Conservation (phyloP, 2,329 filamentous ascomycete genomes). For the Alternaria longipes region DNA sequence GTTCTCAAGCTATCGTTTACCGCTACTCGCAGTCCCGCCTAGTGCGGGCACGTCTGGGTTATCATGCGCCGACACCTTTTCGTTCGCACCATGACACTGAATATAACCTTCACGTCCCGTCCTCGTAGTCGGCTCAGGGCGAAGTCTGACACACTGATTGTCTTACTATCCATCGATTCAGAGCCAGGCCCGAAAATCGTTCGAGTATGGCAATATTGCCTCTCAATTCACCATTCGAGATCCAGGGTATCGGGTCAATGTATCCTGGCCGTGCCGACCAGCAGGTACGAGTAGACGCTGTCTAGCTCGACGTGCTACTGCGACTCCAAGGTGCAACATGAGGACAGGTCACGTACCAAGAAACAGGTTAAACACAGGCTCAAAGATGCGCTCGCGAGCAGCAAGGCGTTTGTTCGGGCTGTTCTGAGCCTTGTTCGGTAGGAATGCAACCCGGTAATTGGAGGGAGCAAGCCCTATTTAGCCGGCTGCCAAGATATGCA, state of each 20-base stretch:
- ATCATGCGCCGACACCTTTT: not conserved
- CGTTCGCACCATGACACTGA: not conserved
- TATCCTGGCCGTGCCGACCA: constrained; percentile 3
- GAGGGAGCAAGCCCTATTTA: constrained; percentile 33
- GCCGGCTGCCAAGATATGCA: constrained; percentile 33
- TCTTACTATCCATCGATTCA: not conserved
- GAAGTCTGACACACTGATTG: not conserved
- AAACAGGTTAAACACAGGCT: constrained; percentile 20
- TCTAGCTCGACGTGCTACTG: constrained; percentile 2
- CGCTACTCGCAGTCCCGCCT: not conserved
- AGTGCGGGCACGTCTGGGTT: not conserved
- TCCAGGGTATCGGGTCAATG: not conserved
- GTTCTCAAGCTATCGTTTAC: not conserved
- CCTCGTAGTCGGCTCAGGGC: not conserved
- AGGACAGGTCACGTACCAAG: constrained; percentile 8
- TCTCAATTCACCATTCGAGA: not conserved
- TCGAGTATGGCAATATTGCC: not conserved
- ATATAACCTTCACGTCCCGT: not conserved
- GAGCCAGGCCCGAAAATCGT: not conserved
- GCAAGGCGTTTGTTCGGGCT: constrained; percentile 14
- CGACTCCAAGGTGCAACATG: constrained; percentile 27
- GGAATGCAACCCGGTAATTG: constrained; percentile 28
- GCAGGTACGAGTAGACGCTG: not conserved
- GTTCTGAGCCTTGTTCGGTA: constrained; percentile 25
- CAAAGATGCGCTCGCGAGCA: constrained; percentile 6